Base-by-base conservation (phyloP, 805 yeast genomes). In the Danielia oregonensis region DNA sequence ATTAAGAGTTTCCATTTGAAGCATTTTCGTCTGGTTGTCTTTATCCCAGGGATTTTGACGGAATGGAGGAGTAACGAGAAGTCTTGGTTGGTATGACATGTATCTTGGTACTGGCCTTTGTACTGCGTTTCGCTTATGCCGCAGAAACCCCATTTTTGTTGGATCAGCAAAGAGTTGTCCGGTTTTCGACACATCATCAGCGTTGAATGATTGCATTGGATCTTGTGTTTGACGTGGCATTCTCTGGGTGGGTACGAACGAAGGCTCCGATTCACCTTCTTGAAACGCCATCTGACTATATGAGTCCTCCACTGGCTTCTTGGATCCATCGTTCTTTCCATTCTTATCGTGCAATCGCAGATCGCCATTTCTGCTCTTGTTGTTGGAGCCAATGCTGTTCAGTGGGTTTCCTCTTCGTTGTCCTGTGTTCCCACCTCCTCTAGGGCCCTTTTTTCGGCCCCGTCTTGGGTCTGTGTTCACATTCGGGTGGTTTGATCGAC, bases 1-100 rank as follows among this genome's bases (percentile, higher is more conserved):
- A 28, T 54, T 57, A 9, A 52, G 54, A 4, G 49, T 43, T 46
- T 82, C 91, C 52, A 81, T 54, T 12, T 61, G 53, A 2, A 58
- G 45, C 80, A 88, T 73, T 39, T 63, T 66, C 21, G 60, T 57
- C 52, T 89, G 96, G 54, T 87, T 89, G n/a, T 65, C 56, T 19
- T 58, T 56, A 49, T 89, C 96, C 95, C 95, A 89, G 2, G 63
- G 65, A 52, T 72, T 60, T 23, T 58, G 70, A 2, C 31, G 32
- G 33, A 65, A 62, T 0, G 48, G 48, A 0, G 65, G 64, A 0
- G 68, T 59, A 15, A 41, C 48, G 16, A 68, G 45, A 14, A 61
- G 47, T 29, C 70, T 44, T 2, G 68, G 57, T 37, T 68, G 72
- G 6, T 44, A 45, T 23, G 59, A 41, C 30, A 68, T 46, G 42